Evolutionary conservation across 139 green algal species (phyloP), one percentile per base, ranked within the genome.

Genomic region (Bryopsis sp.): DNA sequence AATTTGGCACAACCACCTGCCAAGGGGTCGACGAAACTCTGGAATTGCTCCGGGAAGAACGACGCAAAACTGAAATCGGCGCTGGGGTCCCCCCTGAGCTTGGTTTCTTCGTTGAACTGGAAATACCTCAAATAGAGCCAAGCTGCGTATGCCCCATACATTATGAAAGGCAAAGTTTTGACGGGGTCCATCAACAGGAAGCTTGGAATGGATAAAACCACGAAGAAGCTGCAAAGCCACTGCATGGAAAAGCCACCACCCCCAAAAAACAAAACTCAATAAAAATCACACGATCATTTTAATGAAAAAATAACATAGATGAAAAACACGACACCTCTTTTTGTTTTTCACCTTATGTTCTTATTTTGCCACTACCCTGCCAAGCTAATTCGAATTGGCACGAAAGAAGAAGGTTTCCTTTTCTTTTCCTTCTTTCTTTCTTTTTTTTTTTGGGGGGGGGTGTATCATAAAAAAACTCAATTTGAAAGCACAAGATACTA

Each of bases 121-220:
- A 92, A 89, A 78, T 91, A 97, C 15, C 91, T 84, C 8, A 97
- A 82, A 76, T 97, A 97, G 22, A 95, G 26, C 92, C 92, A 97
- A 11, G 78, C 63, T 1, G 54, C 59, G 75, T 93, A 96, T 0
- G 79, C 82, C 31, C 88, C 92, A 39, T 86, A 79, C 0, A 89
- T 6, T 1, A 90, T 70, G 68, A 96, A 97, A 1, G 85, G 82
- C 19, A 95, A 48, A 4, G 67, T 62, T 11, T 48, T 68, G 6
- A 86, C 63, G 0, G 70, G 29, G 1, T 68, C 43, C 7, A 74
- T 29, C 2, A 79, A 1, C 7, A 81, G 24, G 0, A 63, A 68
- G 5, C 72, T n/a, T 5, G 70, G 58, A 0, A 70, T 38, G 19
- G 67, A 58, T 0, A 64, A 11, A 4, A 82, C 1, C 7, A 91